These are phyloP conservation scores for Suillus paluster DNA, from an alignment of 768 basidiomycete genomes.

Conservation along the genomic window DNA sequence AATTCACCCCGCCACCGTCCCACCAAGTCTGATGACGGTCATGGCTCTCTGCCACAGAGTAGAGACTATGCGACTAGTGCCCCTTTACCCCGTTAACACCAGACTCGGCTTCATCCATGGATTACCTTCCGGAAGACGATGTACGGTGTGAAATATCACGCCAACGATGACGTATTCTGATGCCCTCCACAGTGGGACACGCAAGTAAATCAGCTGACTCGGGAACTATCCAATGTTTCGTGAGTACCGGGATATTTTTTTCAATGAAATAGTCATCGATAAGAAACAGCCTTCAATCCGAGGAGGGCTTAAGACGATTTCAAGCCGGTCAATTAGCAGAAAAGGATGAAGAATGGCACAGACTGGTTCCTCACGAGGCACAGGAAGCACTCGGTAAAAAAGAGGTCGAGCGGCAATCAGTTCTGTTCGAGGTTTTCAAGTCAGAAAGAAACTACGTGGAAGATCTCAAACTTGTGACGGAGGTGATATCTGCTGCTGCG, in stretches of 20 bases:
- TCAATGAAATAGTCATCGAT: constrained; percentile 12
- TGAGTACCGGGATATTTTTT: constrained; percentile 30
- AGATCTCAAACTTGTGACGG: constrained; percentile 72
- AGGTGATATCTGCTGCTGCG: constrained; percentile 46
- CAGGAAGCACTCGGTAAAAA: constrained; percentile 69
- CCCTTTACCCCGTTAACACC: constrained; percentile 41
- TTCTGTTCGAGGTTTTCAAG: constrained; percentile 88
- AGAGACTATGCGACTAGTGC: constrained; percentile 25
- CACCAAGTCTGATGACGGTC: constrained; percentile 43
- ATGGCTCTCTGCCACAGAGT: constrained; percentile 13
- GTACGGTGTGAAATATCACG: constrained; percentile 30
- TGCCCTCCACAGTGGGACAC: constrained; percentile 31
- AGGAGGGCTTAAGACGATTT: constrained; percentile 69
- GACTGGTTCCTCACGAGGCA: constrained; percentile 74
- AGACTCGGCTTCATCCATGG: constrained; percentile 31
- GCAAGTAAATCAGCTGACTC: constrained; percentile 32
- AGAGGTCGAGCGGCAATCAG: constrained; percentile 85
- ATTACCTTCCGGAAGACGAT: constrained; percentile 40
- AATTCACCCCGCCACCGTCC: constrained; percentile 39
- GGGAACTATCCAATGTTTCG: constrained; percentile 43
- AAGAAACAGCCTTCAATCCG: constrained; percentile 56
- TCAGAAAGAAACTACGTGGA: constrained; percentile 87
- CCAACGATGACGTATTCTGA: constrained; percentile 17
- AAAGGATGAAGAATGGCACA: constrained; percentile 80
- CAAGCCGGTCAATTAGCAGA: constrained; percentile 68